These are phyloP conservation scores for Rhodotorula sp. DNA, from an alignment of 1,284 basidiomycete species.

Conservation along the genomic window DNA sequence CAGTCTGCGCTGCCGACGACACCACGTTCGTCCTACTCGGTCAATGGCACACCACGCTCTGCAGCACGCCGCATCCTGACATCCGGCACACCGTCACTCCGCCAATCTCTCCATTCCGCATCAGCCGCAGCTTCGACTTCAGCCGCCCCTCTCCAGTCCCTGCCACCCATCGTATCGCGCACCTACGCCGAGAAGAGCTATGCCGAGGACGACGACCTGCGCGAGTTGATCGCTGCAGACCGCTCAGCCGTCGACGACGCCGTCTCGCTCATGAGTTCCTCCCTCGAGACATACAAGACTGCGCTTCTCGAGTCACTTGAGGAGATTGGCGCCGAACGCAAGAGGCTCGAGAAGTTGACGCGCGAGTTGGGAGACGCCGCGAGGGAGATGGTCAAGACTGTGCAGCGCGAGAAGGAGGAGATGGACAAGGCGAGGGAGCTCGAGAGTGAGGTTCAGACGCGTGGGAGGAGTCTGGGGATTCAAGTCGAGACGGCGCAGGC, in stretches of 20 bases:
- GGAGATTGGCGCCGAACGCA: conserved; percentile 39
- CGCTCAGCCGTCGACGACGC: conserved; percentile 33
- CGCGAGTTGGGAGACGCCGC: conserved; percentile 39
- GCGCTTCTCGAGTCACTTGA: conserved; percentile 30
- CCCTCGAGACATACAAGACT: conserved; percentile 38
- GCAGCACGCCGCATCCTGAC: conserved; percentile 12
- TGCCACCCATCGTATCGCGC: conserved; percentile 15
- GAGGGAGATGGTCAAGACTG: conserved; percentile 31
- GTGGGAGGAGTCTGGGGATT: conserved; percentile 29
- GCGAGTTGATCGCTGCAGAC: conserved; percentile 23
- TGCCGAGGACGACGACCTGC: conserved; percentile 35
- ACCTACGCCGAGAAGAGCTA: conserved; percentile 25
- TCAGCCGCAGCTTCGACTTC: not conserved
- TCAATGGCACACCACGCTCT: conserved; percentile 48
- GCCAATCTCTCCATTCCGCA: conserved; percentile 5
- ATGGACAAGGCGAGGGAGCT: conserved; percentile 33
- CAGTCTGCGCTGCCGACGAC: conserved; percentile 68
- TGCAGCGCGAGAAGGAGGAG: conserved; percentile 33
- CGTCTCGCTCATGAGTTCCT: conserved; percentile 43
- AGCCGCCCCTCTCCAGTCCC: not conserved
- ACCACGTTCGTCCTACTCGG: conserved; percentile 68
- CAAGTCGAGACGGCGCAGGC: conserved; percentile 37
- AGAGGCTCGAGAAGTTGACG: conserved; percentile 34
- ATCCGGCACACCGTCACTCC: not conserved
- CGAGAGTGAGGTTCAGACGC: conserved; percentile 32